phyloP scores from a whole-genome alignment of 2,329 filamentous ascomycete species.

The Penicillium sclerotigenum region DNA sequence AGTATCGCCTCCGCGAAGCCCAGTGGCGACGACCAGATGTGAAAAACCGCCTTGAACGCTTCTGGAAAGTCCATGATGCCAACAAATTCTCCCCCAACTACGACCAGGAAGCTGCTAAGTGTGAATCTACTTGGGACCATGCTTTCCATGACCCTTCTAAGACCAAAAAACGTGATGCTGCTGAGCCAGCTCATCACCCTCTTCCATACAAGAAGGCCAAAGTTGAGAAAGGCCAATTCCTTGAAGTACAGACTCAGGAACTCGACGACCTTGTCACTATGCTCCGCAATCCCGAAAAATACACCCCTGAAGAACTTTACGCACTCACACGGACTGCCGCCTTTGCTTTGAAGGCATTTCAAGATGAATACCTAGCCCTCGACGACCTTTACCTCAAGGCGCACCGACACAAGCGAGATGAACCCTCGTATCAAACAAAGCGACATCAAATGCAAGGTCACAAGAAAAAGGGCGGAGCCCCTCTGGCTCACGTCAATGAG shows the following conservation, averaged over 20 bases:
- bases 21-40: conserved; percentile 23
- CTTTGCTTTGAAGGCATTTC: conserved; percentile 52
- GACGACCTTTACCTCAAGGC: conserved; percentile 49
- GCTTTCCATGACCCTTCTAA: conserved; percentile 32
- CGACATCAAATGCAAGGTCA: conserved; percentile 20
- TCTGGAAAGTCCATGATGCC: conserved; percentile 41
- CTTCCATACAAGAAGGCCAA: conserved; percentile 35
- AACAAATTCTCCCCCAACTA: conserved; percentile 35
- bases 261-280: conserved; percentile 37
- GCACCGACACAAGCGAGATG: conserved; percentile 43
- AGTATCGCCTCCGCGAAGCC: conserved; percentile 15
- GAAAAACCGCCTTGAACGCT: conserved; percentile 31
- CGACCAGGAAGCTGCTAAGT: conserved; percentile 28
- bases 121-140: conserved; percentile 34
- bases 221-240: conserved; percentile 35
- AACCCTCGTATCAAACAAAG: conserved; percentile 36
- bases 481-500: conserved; percentile 18
- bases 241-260: conserved; percentile 31
- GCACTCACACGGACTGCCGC: conserved; percentile 54
- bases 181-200: conserved; percentile 27
- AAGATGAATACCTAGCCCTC: conserved; percentile 57
- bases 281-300: conserved; percentile 37
- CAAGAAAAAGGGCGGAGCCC: conserved; percentile 21
- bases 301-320: conserved; percentile 54
- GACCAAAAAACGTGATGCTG: conserved; percentile 29